Base-by-base conservation (phyloP, 768 basidiomycete species). In the Lentinula detonsa region DNA sequence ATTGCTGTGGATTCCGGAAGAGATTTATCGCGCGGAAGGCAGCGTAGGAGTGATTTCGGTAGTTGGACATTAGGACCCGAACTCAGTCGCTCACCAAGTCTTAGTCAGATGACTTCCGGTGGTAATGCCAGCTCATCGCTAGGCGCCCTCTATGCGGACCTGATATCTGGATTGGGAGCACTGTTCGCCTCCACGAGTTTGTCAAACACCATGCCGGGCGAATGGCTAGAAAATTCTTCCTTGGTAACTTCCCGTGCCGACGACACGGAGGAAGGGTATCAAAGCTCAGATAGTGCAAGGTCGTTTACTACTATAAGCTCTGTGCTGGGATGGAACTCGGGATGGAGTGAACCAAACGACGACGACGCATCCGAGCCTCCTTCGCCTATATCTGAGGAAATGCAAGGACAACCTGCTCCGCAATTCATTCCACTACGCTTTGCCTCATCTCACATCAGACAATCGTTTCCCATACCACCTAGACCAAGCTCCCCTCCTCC, bases 271-370 rank as follows among this genome's bases (percentile, higher is more conserved):
- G 68, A 65, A 45, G 75, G 64, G 18, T 67, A 72, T 46, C 59
- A 65, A 31, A 81, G 75, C 59, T 57, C 61, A 0, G 58, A 64
- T 31, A 81, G 75, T 60, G 57, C 59, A 0, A 63, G 62, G 35
- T 75, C 75, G 0, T 78, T 79, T 61, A 78, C 82, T 10, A 82
- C 81, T 0, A 52, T 84, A 34, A 85, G 84, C 58, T 81, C 84
- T 4, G 65, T 85, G 1, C 74, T 75, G 1, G 55, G 55, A 21
- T 75, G 72, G 7, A 71, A 66, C 23, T 71, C 72, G n/a, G 74
- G 71, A 37, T 75, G 68, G 65, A 73, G 74, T 54, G 68, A 72
- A 65, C 65, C 72, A 75, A 74, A 75, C 28, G 71, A 68, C 61
- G 34, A 34, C 40, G 71, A 68, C 60, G 33, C 31, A 62, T 5